phyloP scores from a whole-genome alignment of 73 alveolate species.

The Paramecium primaurelia region DNA sequence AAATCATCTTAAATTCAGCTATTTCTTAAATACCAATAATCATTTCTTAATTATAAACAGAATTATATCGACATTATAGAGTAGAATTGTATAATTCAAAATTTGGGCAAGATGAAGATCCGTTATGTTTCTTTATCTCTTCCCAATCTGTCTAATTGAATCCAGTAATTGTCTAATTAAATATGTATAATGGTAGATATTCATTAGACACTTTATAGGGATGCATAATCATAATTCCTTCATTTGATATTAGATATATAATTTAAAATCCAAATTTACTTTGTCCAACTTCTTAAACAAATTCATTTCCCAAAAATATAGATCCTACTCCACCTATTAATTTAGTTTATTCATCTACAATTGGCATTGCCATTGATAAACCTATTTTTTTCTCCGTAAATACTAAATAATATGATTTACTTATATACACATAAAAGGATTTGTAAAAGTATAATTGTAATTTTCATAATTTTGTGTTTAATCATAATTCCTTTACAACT shows the following conservation, averaged over 20 bases:
- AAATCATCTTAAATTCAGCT: neutral
- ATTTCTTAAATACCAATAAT: neutral
- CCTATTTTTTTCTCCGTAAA: neutral
- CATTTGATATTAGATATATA: neutral
- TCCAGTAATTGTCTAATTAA: constrained; percentile 2
- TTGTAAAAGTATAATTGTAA: neutral
- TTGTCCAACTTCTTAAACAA: neutral
- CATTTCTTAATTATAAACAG: neutral
- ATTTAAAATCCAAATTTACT: neutral
- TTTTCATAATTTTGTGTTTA: neutral
- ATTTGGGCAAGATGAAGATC: neutral
- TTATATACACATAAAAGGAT: neutral
- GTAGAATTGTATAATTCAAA: neutral
- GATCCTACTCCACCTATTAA: neutral
- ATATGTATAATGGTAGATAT: neutral
- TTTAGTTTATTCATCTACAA: neutral
- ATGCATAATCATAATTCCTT: constrained; percentile 5
- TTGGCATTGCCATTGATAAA: neutral
- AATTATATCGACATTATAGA: neutral
- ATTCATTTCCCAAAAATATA: neutral
- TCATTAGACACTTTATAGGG: neutral
- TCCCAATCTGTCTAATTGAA: neutral
- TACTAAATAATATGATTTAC: neutral
- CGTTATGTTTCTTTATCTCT: neutral
- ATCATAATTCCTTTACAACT: neutral